Percentiles rank a stretch among this genome's conserved stretches.
phyloP scores from a whole-genome alignment of 1,284 basidiomycete species.

The Microbotryum lychnidis-dioicae region DNA sequence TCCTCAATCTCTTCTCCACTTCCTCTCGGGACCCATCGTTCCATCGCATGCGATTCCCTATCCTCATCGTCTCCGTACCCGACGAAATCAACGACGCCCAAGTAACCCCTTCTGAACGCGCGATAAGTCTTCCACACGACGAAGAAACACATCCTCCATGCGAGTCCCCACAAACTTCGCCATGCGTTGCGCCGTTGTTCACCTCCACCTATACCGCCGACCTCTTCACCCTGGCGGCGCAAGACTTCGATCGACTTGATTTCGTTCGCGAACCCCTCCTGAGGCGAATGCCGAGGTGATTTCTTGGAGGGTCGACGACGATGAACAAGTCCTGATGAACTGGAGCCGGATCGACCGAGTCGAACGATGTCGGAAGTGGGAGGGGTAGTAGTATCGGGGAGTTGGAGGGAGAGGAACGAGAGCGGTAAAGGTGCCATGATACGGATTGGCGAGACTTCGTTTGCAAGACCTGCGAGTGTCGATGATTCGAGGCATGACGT shows the following conservation, averaged over 20 bases:
- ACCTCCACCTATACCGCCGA: neutral
- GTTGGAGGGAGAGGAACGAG: conserved; percentile 7
- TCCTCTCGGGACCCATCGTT: neutral
- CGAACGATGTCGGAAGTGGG: neutral
- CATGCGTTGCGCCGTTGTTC: neutral
- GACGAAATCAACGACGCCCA: no score
- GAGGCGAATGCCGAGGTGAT: neutral
- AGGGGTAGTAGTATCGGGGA: neutral
- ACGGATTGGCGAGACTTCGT: conserved; percentile 24
- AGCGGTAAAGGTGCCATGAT: conserved; percentile 15
- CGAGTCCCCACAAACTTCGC: neutral
- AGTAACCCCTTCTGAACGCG: neutral
- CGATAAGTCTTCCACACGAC: neutral
- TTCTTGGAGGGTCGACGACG: neutral
- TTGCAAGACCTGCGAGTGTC: conserved; percentile 19
- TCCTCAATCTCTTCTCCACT: conserved; percentile 1
- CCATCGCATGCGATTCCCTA: neutral
- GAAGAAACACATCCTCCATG: neutral
- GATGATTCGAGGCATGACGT: conserved; percentile 20
- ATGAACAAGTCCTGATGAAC: neutral
- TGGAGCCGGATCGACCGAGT: neutral
- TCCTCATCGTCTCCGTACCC: no score
- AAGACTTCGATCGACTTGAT: neutral
- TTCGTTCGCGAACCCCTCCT: neutral
- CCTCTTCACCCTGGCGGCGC: neutral